Conservation (phyloP, 441 rosid species). For the Pelargonium citronellum region DNA sequence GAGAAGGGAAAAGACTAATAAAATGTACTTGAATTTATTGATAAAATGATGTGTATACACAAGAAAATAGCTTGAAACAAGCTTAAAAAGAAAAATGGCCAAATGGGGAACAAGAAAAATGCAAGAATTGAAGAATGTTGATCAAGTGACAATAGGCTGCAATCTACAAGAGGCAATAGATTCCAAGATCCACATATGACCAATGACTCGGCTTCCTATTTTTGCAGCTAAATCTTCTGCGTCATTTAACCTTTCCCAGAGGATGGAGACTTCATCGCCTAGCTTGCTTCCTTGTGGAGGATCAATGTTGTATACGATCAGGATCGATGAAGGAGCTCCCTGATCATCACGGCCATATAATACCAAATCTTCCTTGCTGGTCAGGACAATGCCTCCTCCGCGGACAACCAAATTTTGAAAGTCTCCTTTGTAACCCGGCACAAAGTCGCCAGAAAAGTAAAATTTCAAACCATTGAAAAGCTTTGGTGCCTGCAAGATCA, state of each 20-base stretch:
- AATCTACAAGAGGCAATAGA: constrained; percentile 66
- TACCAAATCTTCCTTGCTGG: constrained; percentile 34
- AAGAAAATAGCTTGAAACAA: too few species aligned
- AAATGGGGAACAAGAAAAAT: too few species aligned
- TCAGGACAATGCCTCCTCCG: constrained; percentile 54
- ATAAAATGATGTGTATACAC: too few species aligned
- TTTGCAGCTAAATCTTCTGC: constrained; percentile 57
- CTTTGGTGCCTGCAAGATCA: constrained; percentile 49
- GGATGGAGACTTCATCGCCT: constrained; percentile 61
- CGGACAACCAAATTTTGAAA: constrained; percentile 52
- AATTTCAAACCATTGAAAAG: constrained; percentile 60
- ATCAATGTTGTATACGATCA: constrained; percentile 66
- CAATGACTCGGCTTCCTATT: constrained; percentile 45
- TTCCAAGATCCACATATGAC: constrained; percentile 77
- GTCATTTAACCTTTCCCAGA: constrained; percentile 66
- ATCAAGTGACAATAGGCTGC: constrained; percentile 36
- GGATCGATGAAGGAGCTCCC: constrained; percentile 19
- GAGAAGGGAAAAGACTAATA: too few species aligned
- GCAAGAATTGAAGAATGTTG: neutral
- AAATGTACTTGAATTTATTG: too few species aligned
- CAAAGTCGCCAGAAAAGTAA: constrained; percentile 57
- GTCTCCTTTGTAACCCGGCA: constrained; percentile 54
- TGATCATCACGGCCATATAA: constrained; percentile 19
- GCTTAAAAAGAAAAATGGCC: too few species aligned
- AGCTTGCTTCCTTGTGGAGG: constrained; percentile 51